phyloP scores from a whole-genome alignment of 2,329 filamentous ascomycete genomes.

The Fusarium cyanostomum region DNA sequence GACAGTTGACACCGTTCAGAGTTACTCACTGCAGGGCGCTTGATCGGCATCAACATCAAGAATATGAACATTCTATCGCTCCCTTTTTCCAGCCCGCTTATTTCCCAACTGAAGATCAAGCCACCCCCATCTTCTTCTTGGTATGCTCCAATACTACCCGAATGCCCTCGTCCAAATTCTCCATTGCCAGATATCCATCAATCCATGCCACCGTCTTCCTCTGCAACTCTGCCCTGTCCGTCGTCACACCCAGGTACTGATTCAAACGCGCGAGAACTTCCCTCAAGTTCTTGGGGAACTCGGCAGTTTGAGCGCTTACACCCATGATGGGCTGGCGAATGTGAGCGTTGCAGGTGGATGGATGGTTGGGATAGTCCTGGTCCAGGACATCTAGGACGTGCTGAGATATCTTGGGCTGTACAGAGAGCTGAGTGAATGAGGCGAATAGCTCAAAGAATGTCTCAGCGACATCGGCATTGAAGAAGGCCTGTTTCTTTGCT shows the following conservation, averaged over 20 bases:
- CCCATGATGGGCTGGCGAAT: constrained; percentile 76
- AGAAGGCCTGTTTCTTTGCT: constrained; percentile 79
- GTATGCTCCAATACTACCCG: constrained; percentile 65
- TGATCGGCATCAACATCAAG: neutral
- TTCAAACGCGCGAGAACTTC: constrained; percentile 71
- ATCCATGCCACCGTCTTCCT: constrained; percentile 65
- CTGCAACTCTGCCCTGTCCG: constrained; percentile 57
- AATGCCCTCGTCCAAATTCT: constrained; percentile 65
- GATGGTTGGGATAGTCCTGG: constrained; percentile 65
- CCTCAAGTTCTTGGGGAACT: constrained; percentile 78
- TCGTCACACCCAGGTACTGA: constrained; percentile 55
- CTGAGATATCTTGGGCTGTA: constrained; percentile 72
- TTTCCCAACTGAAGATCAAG: constrained; percentile 15
- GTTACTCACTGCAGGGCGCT: too few species aligned
- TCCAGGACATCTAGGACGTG: constrained; percentile 76
- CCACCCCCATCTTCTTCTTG: constrained; percentile 45
- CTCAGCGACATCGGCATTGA: constrained; percentile 71
- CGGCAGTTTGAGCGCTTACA: constrained; percentile 68
- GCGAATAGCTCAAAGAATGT: constrained; percentile 84
- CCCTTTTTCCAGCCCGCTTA: neutral
- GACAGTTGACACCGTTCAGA: too few species aligned
- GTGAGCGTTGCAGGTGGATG: constrained; percentile 74
- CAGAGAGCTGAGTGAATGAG: constrained; percentile 72
- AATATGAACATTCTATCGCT: neutral
- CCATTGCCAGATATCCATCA: constrained; percentile 58